Evolutionary conservation across 1,139 yeast species (phyloP), one percentile per base, ranked within the genome.

Genomic region (Nakaseomyces sp.): DNA sequence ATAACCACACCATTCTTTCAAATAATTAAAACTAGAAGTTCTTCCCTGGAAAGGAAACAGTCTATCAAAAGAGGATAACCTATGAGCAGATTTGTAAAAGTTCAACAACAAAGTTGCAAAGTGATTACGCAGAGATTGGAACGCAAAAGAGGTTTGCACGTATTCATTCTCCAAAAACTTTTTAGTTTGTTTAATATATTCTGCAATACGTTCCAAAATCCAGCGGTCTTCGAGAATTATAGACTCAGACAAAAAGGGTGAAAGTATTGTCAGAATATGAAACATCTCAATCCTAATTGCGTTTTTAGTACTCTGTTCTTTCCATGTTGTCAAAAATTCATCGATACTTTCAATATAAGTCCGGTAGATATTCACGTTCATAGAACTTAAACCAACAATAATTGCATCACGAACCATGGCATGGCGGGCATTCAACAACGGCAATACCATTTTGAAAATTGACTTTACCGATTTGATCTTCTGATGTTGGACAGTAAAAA

Each of bases 1-100:
- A 60, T 77, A 79, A 0, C 95, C 95, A 63, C 96, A 87, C 99
- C 99, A 93, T 58, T 86, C 95, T 52, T 84, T 88, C 48, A 91
- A 68, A 56, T 77, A 81, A 40, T 80, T 77, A 64, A 87, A 88
- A 52, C 93, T 83, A 0, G 88, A 83, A 20, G 85, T 79, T 46
- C 96, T 71, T 8, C 91, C 93, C 54, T 82, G 89, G 60, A 88
- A 88, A 1, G 95, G 91, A 19, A 89, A 68, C 77, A 91, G 78
- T 40, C 69, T 69, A 18, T 71, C 73, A 7, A 54, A 45, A 3
- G 47, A 22, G 2, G 52, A 50, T 56, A 44, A 68, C 54, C 48
- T 63, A 50, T 53, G 67, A 65, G 41, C 78, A 60, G 18, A 85
- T 78, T 68, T 60, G 52, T 78, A 86, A 13, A 83, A 77, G 49